Conservation (phyloP, 176 grass and related monocot species). For the Musa troglodytarum region DNA sequence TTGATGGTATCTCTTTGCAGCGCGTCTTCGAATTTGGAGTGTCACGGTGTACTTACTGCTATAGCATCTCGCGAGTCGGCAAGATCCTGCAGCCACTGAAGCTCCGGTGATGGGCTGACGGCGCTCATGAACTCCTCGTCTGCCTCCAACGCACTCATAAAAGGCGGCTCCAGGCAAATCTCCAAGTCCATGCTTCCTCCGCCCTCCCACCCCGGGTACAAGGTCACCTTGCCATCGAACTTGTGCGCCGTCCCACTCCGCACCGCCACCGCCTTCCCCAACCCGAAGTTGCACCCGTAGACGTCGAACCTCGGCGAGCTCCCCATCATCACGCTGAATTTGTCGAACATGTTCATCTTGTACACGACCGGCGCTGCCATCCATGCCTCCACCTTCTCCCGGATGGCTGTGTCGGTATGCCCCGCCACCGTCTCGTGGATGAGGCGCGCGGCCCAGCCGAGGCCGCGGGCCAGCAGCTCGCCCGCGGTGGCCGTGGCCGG, state of each 20-base stretch:
- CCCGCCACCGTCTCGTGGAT: conserved; percentile 31
- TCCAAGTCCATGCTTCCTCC: conserved; percentile 44
- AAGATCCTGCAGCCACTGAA: not conserved
- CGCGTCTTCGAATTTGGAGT: no score
- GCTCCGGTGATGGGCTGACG: conserved; percentile 3
- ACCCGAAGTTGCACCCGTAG: conserved; percentile 67
- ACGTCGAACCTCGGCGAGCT: conserved; percentile 65
- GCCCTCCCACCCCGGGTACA: conserved; percentile 40
- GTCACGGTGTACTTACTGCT: no score
- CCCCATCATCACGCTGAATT: conserved; percentile 26
- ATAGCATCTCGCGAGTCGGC: no score
- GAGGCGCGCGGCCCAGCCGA: conserved; percentile 46
- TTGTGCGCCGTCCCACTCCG: conserved; percentile 60
- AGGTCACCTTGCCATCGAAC: conserved; percentile 40
- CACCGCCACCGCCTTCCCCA: conserved; percentile 41
- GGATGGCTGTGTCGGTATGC: conserved; percentile 43
- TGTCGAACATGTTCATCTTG: conserved; percentile 17
- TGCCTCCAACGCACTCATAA: conserved; percentile 40
- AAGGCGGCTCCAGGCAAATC: conserved; percentile 29
- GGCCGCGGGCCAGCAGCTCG: conserved; percentile 36
- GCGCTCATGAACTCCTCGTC: conserved; percentile 52
- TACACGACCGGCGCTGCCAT: conserved; percentile 23
- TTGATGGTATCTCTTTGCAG: no score
- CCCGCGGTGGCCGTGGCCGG: not conserved
- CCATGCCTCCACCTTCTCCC: conserved; percentile 26